A percentile compares a stretch with the other conserved stretches of the same genome.
phyloP scores from a whole-genome alignment of 2,329 filamentous ascomycete species.

The Pezicula radicicola region DNA sequence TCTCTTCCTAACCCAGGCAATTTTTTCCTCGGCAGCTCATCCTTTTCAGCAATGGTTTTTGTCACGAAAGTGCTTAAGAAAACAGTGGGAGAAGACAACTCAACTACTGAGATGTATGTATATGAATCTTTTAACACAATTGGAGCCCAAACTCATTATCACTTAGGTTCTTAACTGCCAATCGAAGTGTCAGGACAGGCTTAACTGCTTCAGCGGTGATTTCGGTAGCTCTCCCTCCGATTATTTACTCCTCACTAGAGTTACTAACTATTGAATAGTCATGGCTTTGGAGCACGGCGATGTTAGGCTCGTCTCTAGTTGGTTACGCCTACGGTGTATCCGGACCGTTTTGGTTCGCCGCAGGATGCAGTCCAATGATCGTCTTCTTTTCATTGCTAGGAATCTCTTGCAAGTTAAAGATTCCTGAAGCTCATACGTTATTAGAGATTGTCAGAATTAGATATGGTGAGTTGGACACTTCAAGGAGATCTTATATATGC shows the following conservation, averaged over 20 bases:
- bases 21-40: slow-evolving; percentile 1
- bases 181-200: slow-evolving; percentile 45
- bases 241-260: background rate
- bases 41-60: slow-evolving; percentile 38
- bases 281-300: slow-evolving; percentile 52
- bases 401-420: slow-evolving; percentile 48
- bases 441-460: slow-evolving; percentile 50
- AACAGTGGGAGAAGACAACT: slow-evolving; percentile 48
- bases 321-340: slow-evolving; percentile 52
- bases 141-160: background rate
- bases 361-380: slow-evolving; percentile 52
- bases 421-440: slow-evolving; percentile 51
- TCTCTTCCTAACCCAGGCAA: background rate
- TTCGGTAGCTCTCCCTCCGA: slow-evolving; percentile 34
- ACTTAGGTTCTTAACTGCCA: slow-evolving; percentile 48
- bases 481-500: background rate
- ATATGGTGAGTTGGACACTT: slow-evolving; percentile 33
- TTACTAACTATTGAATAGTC: slow-evolving; percentile 21
- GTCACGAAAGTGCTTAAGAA: slow-evolving; percentile 43
- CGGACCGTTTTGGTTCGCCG: slow-evolving; percentile 55
- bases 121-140: background rate
- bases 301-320: slow-evolving; percentile 46
- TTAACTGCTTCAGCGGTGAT: slow-evolving; percentile 50
- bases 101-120: slow-evolving; percentile 46
- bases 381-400: slow-evolving; percentile 50